A percentile compares a stretch with the other conserved stretches of the same genome.
Evolutionary conservation across 441 rosid genomes (phyloP).

Genomic region (Erysimum cheiri): DNA sequence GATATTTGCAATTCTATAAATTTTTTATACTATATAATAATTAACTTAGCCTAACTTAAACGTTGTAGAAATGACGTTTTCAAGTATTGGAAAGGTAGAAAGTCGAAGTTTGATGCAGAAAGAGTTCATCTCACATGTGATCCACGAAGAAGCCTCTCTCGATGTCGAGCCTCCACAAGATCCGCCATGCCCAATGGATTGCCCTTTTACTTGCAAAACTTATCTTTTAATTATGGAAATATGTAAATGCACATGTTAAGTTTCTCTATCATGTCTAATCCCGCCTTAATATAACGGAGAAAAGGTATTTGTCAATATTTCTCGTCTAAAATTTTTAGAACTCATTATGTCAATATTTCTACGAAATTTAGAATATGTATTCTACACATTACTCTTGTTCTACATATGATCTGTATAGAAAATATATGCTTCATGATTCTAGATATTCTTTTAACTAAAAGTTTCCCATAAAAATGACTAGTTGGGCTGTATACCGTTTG

Average conservation of each 20-base stretch:
- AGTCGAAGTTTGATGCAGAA: slow-evolving; percentile 8
- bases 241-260: slow-evolving; percentile 7
- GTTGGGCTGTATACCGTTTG: too few relatives aligned
- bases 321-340: too few relatives aligned
- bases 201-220: not conserved
- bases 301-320: too few relatives aligned
- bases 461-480: not conserved
- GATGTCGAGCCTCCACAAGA: not conserved
- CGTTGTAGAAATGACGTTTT: not conserved
- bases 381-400: too few relatives aligned
- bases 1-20: not conserved
- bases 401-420: too few relatives aligned
- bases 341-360: too few relatives aligned
- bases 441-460: not conserved
- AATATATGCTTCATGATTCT: not conserved
- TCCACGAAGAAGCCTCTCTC: not conserved
- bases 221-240: not conserved
- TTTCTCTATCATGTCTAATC: not conserved
- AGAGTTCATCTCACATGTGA: not conserved
- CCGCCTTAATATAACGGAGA: too few relatives aligned
- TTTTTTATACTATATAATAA: not conserved
- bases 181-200: not conserved
- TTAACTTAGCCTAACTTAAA: not conserved
- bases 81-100: not conserved
- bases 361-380: too few relatives aligned